Evolutionary conservation across 164 flowering plant genomes (phyloP), one percentile per base, ranked within the genome.

Genomic region (Berberis thunbergii): DNA sequence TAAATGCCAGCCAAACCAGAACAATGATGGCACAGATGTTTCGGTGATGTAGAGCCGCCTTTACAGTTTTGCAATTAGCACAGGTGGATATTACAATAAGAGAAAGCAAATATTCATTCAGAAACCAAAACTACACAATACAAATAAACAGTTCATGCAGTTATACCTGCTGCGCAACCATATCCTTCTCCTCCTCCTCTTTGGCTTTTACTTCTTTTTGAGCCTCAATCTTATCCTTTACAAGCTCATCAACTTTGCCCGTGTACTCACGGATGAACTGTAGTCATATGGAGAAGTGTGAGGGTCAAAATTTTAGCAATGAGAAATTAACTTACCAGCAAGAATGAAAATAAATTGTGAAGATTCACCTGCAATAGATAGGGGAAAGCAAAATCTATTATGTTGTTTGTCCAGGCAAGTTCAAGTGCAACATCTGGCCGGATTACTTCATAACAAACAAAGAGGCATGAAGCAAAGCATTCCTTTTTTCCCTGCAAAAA

Each of bases 391-490:
- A 89, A 95, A 75, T 95, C 99, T 6, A 91, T 68, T 87, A 95
- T 91, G 61, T 88, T 89, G 79, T 95, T 89, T 77, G 83, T 82
- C 99, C 99, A 95, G 11, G 99, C 96, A 40, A 95, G 92, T 65
- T 95, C 99, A 71, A 95, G 86, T 10, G 84, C 99, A 69, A 94
- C 85, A 75, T 94, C 99, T 12, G 91, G 76, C 44, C 97, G 84
- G 55, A 94, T 87, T 43, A 91, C 62, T 61, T 94, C 97, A 60
- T 91, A 94, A 70, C 99, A 94, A 61, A 86, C 95, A 66, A 91
- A 94, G 49, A 94, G 87, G 76, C 99, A 89, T 1, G 99, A 77
- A 4, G 96, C 96, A 77, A 91, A 94, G 78, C 96, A 94, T 69
- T 94, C 99, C 75, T 91, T 94, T 86, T 94, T 94, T 62, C 94